These are phyloP conservation scores for Wickerhamiella sergipiensis DNA, from an alignment of 805 yeast genomes.

Conservation along the genomic window DNA sequence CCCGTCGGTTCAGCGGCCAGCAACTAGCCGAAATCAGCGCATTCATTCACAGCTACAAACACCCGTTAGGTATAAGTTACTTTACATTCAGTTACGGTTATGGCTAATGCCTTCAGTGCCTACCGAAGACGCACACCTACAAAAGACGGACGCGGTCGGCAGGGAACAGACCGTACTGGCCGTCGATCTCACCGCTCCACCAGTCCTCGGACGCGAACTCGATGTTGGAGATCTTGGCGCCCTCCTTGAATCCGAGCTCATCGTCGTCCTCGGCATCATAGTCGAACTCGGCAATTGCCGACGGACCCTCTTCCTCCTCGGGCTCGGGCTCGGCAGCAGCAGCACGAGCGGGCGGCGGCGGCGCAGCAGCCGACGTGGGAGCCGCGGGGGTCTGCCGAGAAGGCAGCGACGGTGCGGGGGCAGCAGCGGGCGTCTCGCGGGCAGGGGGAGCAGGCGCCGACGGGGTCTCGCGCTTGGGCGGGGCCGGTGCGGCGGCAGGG, in stretches of 20 bases:
- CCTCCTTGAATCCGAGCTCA: conserved; percentile 74
- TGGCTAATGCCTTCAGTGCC: no score
- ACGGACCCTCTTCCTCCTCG: conserved; percentile 22
- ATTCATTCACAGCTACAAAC: no score
- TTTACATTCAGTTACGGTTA: conserved; percentile 1
- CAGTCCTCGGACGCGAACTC: conserved; percentile 90
- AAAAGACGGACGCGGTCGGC: conserved; percentile 56
- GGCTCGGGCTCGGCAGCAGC: conserved; percentile 16
- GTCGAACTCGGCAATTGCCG: conserved; percentile 58
- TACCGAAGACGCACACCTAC: conserved; percentile 1
- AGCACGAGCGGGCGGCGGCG: conserved; percentile 9
- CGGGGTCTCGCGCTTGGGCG: conserved; percentile 8
- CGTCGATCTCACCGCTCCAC: conserved; percentile 85
- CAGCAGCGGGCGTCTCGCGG: background rate
- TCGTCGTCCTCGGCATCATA: conserved; percentile 90
- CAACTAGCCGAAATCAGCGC: no score
- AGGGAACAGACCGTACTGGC: conserved; percentile 79
- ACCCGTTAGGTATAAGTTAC: conserved; percentile 3
- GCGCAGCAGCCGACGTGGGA: background rate
- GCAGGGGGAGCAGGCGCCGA: conserved; percentile 6
- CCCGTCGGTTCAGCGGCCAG: no score
- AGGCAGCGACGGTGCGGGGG: background rate
- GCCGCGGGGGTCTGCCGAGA: background rate
- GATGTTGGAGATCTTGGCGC: conserved; percentile 66
- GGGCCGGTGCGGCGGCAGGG: conserved; percentile 11